Conservation (phyloP, 2,329 filamentous ascomycete species). For the Penicillium sp. region DNA sequence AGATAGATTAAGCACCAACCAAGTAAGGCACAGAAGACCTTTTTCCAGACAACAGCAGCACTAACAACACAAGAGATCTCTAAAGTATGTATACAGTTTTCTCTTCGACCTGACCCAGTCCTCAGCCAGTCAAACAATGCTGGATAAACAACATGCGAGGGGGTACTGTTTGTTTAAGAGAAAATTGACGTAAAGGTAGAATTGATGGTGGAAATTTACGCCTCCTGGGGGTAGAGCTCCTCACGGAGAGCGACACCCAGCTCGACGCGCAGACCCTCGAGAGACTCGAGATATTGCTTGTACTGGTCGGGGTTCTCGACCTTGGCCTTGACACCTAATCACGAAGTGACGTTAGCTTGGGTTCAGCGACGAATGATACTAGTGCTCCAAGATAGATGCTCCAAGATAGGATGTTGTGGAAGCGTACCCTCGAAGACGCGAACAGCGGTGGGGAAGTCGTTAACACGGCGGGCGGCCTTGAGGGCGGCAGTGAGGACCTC, state of each 20-base stretch:
- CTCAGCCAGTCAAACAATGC: conserved; percentile 17
- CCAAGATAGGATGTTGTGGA: conserved; percentile 4
- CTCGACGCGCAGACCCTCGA: conserved; percentile 89
- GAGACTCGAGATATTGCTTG: conserved; percentile 89
- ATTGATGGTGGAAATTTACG: conserved; percentile 32
- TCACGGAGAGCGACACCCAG: conserved; percentile 89
- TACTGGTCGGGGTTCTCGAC: conserved; percentile 98
- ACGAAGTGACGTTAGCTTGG: conserved; percentile 1
- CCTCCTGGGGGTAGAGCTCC: conserved; percentile 72
- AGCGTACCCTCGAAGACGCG: conserved; percentile 93
- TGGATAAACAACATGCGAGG: conserved; percentile 15
- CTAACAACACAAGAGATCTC: conserved; percentile 31
- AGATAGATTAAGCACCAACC: conserved; percentile 26
- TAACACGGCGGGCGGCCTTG: conserved; percentile 90
- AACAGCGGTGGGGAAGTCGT: conserved; percentile 97
- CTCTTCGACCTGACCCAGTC: conserved; percentile 29
- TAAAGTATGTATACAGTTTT: conserved; percentile 42
- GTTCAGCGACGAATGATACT: neutral
- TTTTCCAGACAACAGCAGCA: conserved; percentile 30
- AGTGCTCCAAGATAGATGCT: neutral
- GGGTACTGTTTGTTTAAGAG: conserved; percentile 16
- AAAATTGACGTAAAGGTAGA: conserved; percentile 25
- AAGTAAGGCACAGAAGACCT: conserved; percentile 20
- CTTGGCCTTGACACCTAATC: conserved; percentile 92
- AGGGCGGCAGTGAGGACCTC: conserved; percentile 88